Evolutionary conservation across 352 stramenopile genomes (phyloP), one percentile per base, ranked within the genome.

Genomic region (Phytophthora colocasiae): DNA sequence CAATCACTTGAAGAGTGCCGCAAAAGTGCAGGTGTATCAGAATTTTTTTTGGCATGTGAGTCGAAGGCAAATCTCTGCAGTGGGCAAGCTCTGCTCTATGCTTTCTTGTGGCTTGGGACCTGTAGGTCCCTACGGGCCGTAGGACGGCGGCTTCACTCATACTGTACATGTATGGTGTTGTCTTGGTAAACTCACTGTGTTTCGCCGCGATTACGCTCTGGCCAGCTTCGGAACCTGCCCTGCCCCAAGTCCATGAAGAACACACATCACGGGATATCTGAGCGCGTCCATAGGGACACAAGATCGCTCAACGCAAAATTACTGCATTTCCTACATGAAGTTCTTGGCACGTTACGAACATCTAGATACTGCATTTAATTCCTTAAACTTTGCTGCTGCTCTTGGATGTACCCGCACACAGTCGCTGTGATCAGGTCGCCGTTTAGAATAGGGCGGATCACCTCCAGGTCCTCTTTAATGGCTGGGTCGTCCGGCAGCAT

Each of bases 391-490:
- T 73, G 55, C 44, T 75, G 62, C 31, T 68, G 60, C 22, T 77
- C 26, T 26, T 73, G 59, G 49, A 82, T 70, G 61, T 76, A 75
- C 12, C 59, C 49, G 38, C 67, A 77, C 51, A 82, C 52, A 12
- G 67, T 58, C 1, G 74, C 63, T n/a, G 67, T 75, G 45, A 82
- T 61, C 5, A 82, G 53, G 46, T 83, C 75, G n/a, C 75, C 71
- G 51, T 83, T 83, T n/a, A 78, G 19, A 62, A 80, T 78, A 15
- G 75, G 63, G 2, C 71, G 71, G n/a, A 75, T 69, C 7, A 67
- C 60, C 14, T 68, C 53, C 31, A 78, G 27, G 26, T 77, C 67
- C 9, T 71, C 17, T 34, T 67, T 57, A 2, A 82, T 54, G 8
- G 48, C 61, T 4, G 61, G 60, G n/a, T 78, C 61, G 22, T 71